These are phyloP conservation scores for Trebouxiophyceae sp. DNA, from an alignment of 163 green algal genomes.

Conservation along the genomic window DNA sequence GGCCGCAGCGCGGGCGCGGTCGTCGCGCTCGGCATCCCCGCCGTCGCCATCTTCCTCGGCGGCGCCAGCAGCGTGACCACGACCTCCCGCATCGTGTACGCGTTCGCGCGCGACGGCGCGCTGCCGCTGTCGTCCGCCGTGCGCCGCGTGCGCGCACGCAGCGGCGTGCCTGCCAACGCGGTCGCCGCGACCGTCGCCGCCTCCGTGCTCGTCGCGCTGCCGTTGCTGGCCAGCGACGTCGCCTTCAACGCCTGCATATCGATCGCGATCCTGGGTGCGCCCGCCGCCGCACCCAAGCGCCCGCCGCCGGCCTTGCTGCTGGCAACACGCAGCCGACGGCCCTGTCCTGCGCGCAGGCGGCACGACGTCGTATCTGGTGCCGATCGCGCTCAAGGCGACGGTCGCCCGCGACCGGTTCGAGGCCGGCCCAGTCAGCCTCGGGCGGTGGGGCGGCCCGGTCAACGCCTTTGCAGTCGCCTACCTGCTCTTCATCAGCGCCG, in stretches of 20 bases:
- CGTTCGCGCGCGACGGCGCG: not conserved
- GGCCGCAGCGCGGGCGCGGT: not conserved
- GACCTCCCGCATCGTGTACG: not conserved
- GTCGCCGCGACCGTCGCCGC: not conserved
- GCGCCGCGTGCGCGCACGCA: not conserved
- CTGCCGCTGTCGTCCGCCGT: not conserved
- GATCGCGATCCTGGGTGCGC: not conserved
- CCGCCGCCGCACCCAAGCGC: too few relatives aligned
- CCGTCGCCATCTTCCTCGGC: not conserved
- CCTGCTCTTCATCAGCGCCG: not conserved
- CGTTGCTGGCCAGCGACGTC: not conserved
- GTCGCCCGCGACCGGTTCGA: not conserved
- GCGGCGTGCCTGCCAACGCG: not conserved
- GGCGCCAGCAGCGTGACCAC: not conserved
- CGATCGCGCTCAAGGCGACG: not conserved
- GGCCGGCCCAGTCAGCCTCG: not conserved
- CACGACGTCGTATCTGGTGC: not conserved
- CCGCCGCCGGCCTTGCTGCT: too few relatives aligned
- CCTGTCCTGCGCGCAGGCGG: not conserved
- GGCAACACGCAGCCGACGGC: too few relatives aligned
- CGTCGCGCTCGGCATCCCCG: not conserved
- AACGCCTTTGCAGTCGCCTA: not conserved
- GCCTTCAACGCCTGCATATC: not conserved
- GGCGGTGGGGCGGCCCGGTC: not conserved
- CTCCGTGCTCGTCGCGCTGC: not conserved